Base-by-base conservation (phyloP, 1,139 yeast species). In the Lodderomyces orthopsilosis region DNA sequence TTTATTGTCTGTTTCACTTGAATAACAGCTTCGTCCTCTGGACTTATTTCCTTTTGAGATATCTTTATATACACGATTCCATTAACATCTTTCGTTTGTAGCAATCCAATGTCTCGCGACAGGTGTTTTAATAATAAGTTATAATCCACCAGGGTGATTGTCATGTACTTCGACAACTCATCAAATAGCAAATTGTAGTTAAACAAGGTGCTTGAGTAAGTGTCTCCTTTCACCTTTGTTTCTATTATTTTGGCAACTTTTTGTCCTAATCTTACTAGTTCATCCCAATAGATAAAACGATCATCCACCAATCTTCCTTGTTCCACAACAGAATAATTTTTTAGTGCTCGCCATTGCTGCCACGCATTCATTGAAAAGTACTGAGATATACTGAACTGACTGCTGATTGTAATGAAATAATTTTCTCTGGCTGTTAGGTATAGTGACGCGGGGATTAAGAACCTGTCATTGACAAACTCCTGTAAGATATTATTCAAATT, bases 21-120 rank as follows among this genome's bases (percentile, higher is more conserved):
- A 27, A 55, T 57, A 3, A 70, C 58, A 4, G 59, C 58, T 6
- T 63, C 55, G 40, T 72, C 77, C 28, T 63, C 64, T 2, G 58
- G 62, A 1, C 60, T 49, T 1, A 70, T 50, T 1, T 39, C 43
- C n/a, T 19, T 14, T 1, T 38, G 37, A 14, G 42, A 55, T 40
- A 67, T 57, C 48, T 66, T 66, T 12, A 67, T 53, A 28, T 63
- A 58, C 1, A 45, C 47, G 2, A 37, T 49, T 3, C 48, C 55
- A 8, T 54, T 53, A 5, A 44, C 41, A 12, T 42, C 42, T 35
- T 45, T 46, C 2, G 51, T 43, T 9, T 33, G 41, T 40, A 65
- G 57, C 17, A 48, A 44, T 1, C 35, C 44, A 19, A 43, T 28
- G 42, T 66, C 69, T 43, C 69, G 49, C 2, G 54, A 43, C 46